Conservation (phyloP, 345 rosid genomes). For the Brassica incana region DNA sequence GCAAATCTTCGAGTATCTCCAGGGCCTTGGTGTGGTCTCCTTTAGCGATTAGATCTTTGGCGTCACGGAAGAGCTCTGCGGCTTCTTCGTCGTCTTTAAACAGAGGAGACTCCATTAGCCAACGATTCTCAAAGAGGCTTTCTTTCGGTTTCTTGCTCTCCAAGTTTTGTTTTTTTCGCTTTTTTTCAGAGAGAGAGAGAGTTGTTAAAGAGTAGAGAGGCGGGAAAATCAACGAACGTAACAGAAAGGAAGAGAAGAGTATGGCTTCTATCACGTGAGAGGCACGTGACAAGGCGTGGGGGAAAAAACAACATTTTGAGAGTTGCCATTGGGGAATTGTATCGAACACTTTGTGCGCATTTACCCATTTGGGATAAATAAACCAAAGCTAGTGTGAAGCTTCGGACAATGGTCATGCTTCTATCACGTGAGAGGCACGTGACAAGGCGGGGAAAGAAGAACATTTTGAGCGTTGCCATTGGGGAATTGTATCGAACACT, state of each 20-base stretch:
- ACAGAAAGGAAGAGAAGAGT: neutral
- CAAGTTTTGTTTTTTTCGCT: neutral
- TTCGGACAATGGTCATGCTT: neutral
- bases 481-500: neutral
- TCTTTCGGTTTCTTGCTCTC: constrained; percentile 11
- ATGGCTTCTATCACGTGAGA: constrained; percentile 21
- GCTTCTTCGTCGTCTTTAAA: neutral
- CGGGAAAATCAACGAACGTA: neutral
- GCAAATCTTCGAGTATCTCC: constrained; percentile 14
- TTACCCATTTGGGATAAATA: too few relatives aligned
- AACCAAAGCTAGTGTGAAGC: neutral
- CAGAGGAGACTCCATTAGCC: neutral
- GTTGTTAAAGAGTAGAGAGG: neutral
- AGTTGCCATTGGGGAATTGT: neutral
- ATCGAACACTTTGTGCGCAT: neutral
- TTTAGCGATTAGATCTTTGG: neutral
- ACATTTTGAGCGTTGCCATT: neutral
- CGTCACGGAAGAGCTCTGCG: neutral
- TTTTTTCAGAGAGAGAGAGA: neutral
- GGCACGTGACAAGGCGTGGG: neutral
- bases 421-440: constrained; percentile 28
- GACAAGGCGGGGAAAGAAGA: neutral
- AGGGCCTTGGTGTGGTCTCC: constrained; percentile 5
- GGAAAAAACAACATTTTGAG: neutral
- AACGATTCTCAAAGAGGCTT: neutral